phyloP scores from a whole-genome alignment of 164 flowering plant genomes.

The Pachysandra terminalis region DNA sequence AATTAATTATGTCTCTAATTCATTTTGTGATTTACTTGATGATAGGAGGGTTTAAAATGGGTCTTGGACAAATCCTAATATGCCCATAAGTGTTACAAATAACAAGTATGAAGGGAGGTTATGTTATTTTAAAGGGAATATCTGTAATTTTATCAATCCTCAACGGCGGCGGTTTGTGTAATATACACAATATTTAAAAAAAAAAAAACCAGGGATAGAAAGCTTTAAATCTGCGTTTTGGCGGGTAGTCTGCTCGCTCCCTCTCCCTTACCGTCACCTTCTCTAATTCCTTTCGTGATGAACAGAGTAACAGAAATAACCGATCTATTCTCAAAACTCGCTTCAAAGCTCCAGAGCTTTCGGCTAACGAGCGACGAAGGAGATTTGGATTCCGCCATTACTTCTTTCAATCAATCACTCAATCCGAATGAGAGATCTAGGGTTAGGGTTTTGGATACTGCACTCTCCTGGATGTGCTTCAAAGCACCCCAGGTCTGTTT shows the following conservation, averaged over 20 bases:
- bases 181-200: too few relatives aligned
- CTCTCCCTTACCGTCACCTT: not conserved
- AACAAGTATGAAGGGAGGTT: too few relatives aligned
- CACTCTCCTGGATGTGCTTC: slow-evolving; percentile 70
- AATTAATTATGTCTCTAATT: too few relatives aligned
- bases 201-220: too few relatives aligned
- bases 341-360: slow-evolving; percentile 30
- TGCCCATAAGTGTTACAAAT: too few relatives aligned
- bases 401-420: slow-evolving; percentile 47
- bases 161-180: too few relatives aligned
- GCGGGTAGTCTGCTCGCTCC: not conserved
- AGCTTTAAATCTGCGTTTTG: slow-evolving; percentile 1
- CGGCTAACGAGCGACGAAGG: slow-evolving; percentile 12
- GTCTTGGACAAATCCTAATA: too few relatives aligned
- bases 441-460: slow-evolving; percentile 64
- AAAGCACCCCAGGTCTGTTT: slow-evolving; percentile 48
- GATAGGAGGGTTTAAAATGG: too few relatives aligned
- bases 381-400: slow-evolving; percentile 25
- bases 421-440: slow-evolving; percentile 36
- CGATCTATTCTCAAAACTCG: slow-evolving; percentile 45
- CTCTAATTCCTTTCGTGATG: slow-evolving; percentile 20
- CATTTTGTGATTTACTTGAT: too few relatives aligned
- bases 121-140: too few relatives aligned
- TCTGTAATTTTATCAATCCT: too few relatives aligned
- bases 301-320: slow-evolving; percentile 29